A percentile compares a stretch with the other conserved stretches of the same genome.
These are phyloP conservation scores for Rhodomyrtus psidioides DNA, from an alignment of 441 rosid genomes.

Conservation along the genomic window DNA sequence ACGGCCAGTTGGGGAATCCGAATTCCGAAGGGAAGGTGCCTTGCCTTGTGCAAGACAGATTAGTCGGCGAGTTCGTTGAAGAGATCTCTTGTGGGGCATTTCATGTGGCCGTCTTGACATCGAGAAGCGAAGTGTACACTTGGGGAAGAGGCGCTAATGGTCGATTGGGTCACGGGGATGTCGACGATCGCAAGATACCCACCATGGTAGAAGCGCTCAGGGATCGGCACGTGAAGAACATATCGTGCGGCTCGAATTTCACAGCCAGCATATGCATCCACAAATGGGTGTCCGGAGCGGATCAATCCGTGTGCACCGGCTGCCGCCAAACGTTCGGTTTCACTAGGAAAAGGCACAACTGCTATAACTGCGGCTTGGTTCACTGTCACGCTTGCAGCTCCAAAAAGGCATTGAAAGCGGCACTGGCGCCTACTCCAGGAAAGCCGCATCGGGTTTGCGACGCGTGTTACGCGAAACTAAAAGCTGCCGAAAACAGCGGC, in stretches of 20 bases:
- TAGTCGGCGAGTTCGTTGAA: slow-evolving; percentile 89
- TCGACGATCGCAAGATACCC: slow-evolving; percentile 61
- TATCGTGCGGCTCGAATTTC: slow-evolving; percentile 89
- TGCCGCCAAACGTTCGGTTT: slow-evolving; percentile 91
- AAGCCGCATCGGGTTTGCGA: slow-evolving; percentile 96
- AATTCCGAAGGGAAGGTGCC: slow-evolving; percentile 64
- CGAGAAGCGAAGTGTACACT: slow-evolving; percentile 85
- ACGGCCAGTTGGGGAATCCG: slow-evolving; percentile 76
- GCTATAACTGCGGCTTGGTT: slow-evolving; percentile 86
- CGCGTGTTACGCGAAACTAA: slow-evolving; percentile 74
- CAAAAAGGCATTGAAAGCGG: slow-evolving; percentile 83
- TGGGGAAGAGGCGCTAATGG: slow-evolving; percentile 96
- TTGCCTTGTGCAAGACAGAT: slow-evolving; percentile 64
- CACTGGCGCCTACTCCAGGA: slow-evolving; percentile 94
- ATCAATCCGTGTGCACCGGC: slow-evolving; percentile 83
- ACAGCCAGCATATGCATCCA: slow-evolving; percentile 87
- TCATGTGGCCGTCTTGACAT: slow-evolving; percentile 78
- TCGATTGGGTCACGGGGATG: slow-evolving; percentile 82
- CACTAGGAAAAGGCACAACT: slow-evolving; percentile 82
- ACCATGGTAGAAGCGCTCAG: slow-evolving; percentile 66
- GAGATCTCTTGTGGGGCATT: slow-evolving; percentile 79
- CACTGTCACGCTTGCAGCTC: slow-evolving; percentile 97
- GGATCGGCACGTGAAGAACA: slow-evolving; percentile 72
- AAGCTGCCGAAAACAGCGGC: slow-evolving; percentile 56
- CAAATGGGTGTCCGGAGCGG: slow-evolving; percentile 88